phyloP scores from a whole-genome alignment of 306 rosid genomes.

The Cicer cuneatum region DNA sequence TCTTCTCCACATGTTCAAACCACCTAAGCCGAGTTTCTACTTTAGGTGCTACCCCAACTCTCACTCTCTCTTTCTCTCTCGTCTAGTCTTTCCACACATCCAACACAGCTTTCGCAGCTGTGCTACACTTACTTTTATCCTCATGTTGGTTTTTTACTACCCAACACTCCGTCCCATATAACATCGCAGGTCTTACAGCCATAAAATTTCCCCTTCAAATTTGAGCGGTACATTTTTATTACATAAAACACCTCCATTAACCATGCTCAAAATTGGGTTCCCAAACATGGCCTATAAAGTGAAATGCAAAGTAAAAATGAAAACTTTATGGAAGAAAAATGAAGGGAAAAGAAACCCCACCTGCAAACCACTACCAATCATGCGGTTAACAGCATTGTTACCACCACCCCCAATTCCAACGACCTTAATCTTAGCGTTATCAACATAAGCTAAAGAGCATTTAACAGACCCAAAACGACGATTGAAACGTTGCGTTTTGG shows the following conservation, averaged over 20 bases:
- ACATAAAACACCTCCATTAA: neutral
- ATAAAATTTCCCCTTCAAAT: too few species aligned
- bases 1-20: too few species aligned
- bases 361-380: constrained; percentile 94
- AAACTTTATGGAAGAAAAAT: constrained; percentile 1
- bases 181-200: too few species aligned
- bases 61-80: too few species aligned
- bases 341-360: constrained; percentile 51
- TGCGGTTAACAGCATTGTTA: constrained; percentile 98
- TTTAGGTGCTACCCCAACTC: too few species aligned
- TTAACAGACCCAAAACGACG: constrained; percentile 52
- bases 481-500: constrained; percentile 46
- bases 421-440: constrained; percentile 91
- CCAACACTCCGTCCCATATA: too few species aligned
- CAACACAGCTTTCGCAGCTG: too few species aligned
- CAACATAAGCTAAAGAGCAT: constrained; percentile 70
- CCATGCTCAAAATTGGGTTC: constrained; percentile 11
- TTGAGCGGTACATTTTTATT: too few species aligned
- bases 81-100: too few species aligned
- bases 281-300: neutral
- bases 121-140: too few species aligned
- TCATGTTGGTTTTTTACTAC: too few species aligned
- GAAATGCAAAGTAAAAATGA: constrained; percentile 29
- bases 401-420: constrained; percentile 99
- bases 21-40: too few species aligned